Base-by-base conservation (phyloP, 352 stramenopile species). In the Globisporangium canariense region DNA sequence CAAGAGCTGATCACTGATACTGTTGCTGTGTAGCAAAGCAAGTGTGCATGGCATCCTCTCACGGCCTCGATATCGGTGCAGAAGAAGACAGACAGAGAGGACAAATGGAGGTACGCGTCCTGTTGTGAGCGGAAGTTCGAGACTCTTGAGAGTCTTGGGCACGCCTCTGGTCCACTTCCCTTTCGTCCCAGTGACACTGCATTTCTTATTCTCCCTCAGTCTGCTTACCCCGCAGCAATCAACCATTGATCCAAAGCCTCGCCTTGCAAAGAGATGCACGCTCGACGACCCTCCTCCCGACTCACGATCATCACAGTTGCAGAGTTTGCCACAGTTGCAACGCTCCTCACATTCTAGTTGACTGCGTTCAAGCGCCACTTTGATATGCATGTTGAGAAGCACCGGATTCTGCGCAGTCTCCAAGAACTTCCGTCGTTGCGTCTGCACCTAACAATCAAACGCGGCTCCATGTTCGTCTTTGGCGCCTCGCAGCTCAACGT, bases 381-480 rank as follows among this genome's bases (percentile, higher is more conserved):
- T 18, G 20, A 34, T 16, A 32, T 5, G 13, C 16, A 57, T 13
- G 51, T 1, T 16, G 30, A 57, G 34, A 57, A 61, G 22, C 40
- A 61, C 55, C 20, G 40, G 4, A 22, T 20, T 2, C 28, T 61
- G 55, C 59, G 46, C n/a, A 49, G 14, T 11, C 11, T 64, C n/a
- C 11, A 30, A 22, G 14, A 32, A 10, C 22, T 71, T 60, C 75
- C 73, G 14, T 78, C 73, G 1, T 60, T 86, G 49, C 70, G 68
- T 46, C 65, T 86, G 10, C 74, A 75, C 32, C 74, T 83, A 57
- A 78, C 40, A 0, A 43, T 81, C 4, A 83, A 83, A 58, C 71
- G 77, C 18, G 41, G 18, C 3, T 71, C 73, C 1, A 82, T 86
- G 77, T 60, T 62, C 8, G 34, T 83, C 1, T 60, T 73, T 34